A percentile compares a stretch with the other conserved stretches of the same genome.
phyloP scores from a whole-genome alignment of 352 stramenopile genomes.

The Globisporangium nodosum region DNA sequence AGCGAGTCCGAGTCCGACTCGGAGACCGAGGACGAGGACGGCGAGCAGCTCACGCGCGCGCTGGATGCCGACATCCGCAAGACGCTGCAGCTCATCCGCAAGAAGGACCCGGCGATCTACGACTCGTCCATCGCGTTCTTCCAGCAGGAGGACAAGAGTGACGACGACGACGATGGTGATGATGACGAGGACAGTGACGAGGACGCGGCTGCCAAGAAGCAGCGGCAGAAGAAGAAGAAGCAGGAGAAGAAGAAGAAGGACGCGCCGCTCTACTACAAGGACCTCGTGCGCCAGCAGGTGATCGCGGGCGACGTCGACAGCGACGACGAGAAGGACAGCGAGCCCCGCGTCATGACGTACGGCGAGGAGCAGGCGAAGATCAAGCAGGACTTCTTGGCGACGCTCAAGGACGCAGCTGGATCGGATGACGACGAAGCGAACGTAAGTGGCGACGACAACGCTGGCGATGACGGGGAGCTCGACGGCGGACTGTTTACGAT shows the following conservation, averaged over 20 bases:
- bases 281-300: conserved; percentile 94
- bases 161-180: conserved; percentile 19
- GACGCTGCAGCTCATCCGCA: conserved; percentile 88
- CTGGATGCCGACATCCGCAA: conserved; percentile 76
- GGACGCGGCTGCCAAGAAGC: conserved; percentile 10
- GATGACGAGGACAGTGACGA: conserved; percentile 18
- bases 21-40: conserved; percentile 83
- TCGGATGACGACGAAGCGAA: conserved; percentile 31
- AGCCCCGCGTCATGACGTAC: conserved; percentile 48
- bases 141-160: conserved; percentile 27
- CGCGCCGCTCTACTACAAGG: conserved; percentile 88
- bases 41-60: conserved; percentile 64
- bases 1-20: conserved; percentile 67
- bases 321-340: conserved; percentile 69
- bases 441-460: conserved; percentile 7
- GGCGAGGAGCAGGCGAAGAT: conserved; percentile 64
- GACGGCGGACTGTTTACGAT: conserved; percentile 71
- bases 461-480: conserved; percentile 43
- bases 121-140: conserved; percentile 90
- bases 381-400: conserved; percentile 61
- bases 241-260: conserved; percentile 25
- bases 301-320: conserved; percentile 77
- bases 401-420: conserved; percentile 22
- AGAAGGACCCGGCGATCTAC: conserved; percentile 91
- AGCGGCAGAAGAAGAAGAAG: conserved; percentile 13